These are phyloP conservation scores for Termitomyces sp. DNA, from an alignment of 768 basidiomycete species.

Conservation along the genomic window DNA sequence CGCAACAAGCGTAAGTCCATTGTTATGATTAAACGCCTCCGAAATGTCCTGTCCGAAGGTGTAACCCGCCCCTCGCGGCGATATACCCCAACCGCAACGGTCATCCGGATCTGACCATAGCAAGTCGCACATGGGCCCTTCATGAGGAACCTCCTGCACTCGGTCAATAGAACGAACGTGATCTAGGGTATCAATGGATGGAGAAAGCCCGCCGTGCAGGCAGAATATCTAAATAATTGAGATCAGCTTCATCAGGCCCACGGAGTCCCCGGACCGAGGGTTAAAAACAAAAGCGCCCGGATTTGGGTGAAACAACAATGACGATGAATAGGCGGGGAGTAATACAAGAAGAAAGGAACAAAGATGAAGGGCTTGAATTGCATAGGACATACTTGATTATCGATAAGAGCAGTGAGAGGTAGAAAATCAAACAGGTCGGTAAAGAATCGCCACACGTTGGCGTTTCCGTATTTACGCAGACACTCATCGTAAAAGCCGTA, in stretches of 20 bases:
- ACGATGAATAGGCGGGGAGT: not conserved
- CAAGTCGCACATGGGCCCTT: conserved; percentile 99
- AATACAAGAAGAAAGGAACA: conserved; percentile 4
- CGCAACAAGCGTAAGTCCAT: conserved; percentile 92
- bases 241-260: conserved; percentile 16
- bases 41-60: conserved; percentile 99
- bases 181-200: conserved; percentile 99
- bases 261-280: conserved; percentile 8
- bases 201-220: conserved; percentile 94
- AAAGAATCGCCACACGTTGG: conserved; percentile 99
- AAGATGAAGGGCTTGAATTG: conserved; percentile 1
- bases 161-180: conserved; percentile 98
- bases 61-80: conserved; percentile 97
- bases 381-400: conserved; percentile 83
- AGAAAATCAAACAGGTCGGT: conserved; percentile 98
- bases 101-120: conserved; percentile 99
- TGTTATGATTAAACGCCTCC: conserved; percentile 99
- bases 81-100: conserved; percentile 99
- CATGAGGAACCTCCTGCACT: conserved; percentile 98
- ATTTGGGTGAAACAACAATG: conserved; percentile 8
- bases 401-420: conserved; percentile 95
- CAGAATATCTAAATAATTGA: conserved; percentile 80
- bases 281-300: conserved; percentile 2
- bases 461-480: conserved; percentile 98
- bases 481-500: conserved; percentile 99